phyloP scores from a whole-genome alignment of 352 stramenopile genomes.

The Pythium biforme region DNA sequence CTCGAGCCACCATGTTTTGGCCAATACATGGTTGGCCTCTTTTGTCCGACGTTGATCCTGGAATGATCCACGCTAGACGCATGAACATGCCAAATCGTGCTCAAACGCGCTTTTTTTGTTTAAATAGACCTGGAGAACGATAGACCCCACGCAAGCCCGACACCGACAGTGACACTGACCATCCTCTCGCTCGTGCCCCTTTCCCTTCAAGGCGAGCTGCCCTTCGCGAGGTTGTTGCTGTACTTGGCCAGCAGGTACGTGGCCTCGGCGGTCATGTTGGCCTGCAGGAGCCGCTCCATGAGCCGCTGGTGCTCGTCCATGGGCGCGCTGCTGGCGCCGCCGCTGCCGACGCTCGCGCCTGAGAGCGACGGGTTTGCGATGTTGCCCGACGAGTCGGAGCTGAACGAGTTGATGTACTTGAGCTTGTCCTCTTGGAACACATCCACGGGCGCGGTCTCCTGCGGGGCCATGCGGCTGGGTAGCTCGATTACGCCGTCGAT shows the following conservation, averaged over 20 bases:
- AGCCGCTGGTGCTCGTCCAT: constrained; percentile 42
- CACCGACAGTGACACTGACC: neutral
- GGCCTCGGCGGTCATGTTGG: constrained; percentile 62
- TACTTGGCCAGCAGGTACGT: constrained; percentile 77
- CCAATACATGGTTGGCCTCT: too few species aligned
- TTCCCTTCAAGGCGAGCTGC: neutral
- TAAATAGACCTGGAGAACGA: neutral
- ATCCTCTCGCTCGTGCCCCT: neutral
- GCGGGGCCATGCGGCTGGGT: constrained; percentile 23
- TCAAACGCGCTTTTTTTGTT: too few species aligned
- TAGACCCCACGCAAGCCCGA: neutral
- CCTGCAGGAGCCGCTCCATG: constrained; percentile 62
- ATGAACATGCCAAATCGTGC: too few species aligned
- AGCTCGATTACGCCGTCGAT: constrained; percentile 40
- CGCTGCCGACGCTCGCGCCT: neutral
- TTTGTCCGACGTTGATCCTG: too few species aligned
- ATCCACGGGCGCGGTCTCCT: constrained; percentile 27
- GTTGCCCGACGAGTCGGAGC: constrained; percentile 30
- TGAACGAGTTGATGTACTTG: constrained; percentile 68
- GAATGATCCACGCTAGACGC: too few species aligned
- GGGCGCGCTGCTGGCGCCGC: constrained; percentile 11
- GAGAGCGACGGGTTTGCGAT: constrained; percentile 20
- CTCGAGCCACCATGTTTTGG: too few species aligned
- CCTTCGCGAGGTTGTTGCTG: constrained; percentile 41
- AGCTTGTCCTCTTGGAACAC: constrained; percentile 55